Base-by-base conservation (phyloP, 2,329 filamentous ascomycete species). In the Botrytis fragariae region DNA sequence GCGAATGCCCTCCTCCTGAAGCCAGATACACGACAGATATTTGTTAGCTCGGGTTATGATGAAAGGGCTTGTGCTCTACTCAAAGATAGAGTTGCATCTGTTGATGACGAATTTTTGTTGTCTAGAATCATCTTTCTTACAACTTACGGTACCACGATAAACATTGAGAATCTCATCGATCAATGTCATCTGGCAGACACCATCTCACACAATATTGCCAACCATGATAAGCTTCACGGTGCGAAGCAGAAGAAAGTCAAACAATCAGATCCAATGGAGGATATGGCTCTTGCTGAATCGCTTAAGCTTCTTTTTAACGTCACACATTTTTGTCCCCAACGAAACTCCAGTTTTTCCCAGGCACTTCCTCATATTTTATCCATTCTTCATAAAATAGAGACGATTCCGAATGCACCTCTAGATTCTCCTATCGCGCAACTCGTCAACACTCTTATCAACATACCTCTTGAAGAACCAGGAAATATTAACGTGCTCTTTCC, bases 251-350 rank as follows among this genome's bases (percentile, higher is more conserved):
- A 79, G 69, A 77, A 79, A 54, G 71, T 74, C 29, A 78, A 77
- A 65, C 77, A 77, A n/a, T 63, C 77, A 14, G 84, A 88, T 60
- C 87, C 88, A 0, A 92, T 95, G 87, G 90, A 92, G 76, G 90
- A 92, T 74, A 90, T 95, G 89, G 94, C 95, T 0, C 86, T 98
- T 54, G 87, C 86, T 14, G 95, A 98, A 82, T 95, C 92, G 0
- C 84, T 96, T 68, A 98, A 97, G 80, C 86, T 98, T 59, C 84
- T 97, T 69, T 98, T 97, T 86, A 98, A 98, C 82, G 86, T 97
- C 71, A 92, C 92, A 2, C 91, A 95, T 78, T 90, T 91, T 79
- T 92, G 91, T 78, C 89, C 90, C 6, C 86, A 90, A 60, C 86
- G 91, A 39, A 83, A 84, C 7, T 81, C 84, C 0, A 83, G 85